Conservation (phyloP, 768 basidiomycete species). For the Auricularia auricula-judae region DNA sequence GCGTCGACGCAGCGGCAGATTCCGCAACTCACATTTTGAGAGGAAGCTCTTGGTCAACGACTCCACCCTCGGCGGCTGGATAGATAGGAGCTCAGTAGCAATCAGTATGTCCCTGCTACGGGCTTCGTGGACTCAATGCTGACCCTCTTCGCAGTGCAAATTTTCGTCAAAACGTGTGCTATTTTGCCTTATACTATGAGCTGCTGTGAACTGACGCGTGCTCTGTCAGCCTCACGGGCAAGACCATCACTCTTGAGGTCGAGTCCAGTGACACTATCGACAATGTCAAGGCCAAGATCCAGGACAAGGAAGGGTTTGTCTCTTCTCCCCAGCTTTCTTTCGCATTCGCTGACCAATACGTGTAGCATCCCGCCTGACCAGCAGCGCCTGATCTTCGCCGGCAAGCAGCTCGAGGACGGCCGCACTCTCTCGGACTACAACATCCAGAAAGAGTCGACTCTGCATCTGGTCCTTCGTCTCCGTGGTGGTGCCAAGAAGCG, state of each 20-base stretch:
- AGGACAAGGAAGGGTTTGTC: slow-evolving; percentile 89
- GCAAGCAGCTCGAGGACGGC: slow-evolving; percentile 99
- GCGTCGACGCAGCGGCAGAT: neutral
- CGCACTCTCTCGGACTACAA: slow-evolving; percentile 92
- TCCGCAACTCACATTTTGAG: slow-evolving; percentile 1
- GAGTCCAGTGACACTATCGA: slow-evolving; percentile 96
- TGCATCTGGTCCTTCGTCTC: slow-evolving; percentile 93
- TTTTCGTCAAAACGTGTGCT: slow-evolving; percentile 92
- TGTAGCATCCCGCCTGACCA: slow-evolving; percentile 82
- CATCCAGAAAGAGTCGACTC: slow-evolving; percentile 99
- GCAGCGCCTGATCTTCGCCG: slow-evolving; percentile 97
- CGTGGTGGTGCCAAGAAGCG: slow-evolving; percentile 99
- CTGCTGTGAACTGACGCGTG: slow-evolving; percentile 5
- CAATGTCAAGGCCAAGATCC: slow-evolving; percentile 96
- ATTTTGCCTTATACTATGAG: slow-evolving; percentile 2
- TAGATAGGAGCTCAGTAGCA: slow-evolving; percentile 50
- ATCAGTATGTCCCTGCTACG: slow-evolving; percentile 1
- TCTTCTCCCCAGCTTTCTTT: slow-evolving; percentile 1
- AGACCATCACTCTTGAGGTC: slow-evolving; percentile 97
- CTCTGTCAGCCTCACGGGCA: slow-evolving; percentile 78
- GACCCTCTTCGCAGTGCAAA: slow-evolving; percentile 60
- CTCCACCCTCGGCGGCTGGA: slow-evolving; percentile 91
- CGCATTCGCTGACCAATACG: slow-evolving; percentile 1
- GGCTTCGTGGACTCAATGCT: neutral
- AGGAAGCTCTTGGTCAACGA: slow-evolving; percentile 62